Percentiles rank a stretch among this genome's conserved stretches.
phyloP scores from a whole-genome alignment of 257 asterid genomes.

The Echium plantagineum region DNA sequence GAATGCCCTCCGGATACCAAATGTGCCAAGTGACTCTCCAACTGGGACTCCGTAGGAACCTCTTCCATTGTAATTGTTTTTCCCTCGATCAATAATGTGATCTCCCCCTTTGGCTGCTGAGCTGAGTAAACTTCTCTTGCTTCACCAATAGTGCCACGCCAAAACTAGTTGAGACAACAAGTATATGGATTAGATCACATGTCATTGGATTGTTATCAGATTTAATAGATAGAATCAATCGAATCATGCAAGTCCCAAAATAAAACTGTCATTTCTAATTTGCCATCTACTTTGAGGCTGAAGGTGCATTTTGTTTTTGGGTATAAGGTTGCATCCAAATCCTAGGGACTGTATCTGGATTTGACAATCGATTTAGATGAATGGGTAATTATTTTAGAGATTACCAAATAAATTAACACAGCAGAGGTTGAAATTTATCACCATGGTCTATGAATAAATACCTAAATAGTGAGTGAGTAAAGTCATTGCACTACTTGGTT shows the following conservation, averaged over 20 bases:
- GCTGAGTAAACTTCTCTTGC: slow-evolving; percentile 55
- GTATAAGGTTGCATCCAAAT: no score
- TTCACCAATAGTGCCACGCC: slow-evolving; percentile 73
- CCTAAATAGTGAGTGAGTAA: no score
- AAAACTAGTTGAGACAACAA: slow-evolving; percentile 43
- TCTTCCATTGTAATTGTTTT: slow-evolving; percentile 28
- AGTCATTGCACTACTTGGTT: no score
- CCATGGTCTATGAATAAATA: no score
- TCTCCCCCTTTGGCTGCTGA: slow-evolving; percentile 85
- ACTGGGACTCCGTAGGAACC: slow-evolving; percentile 56
- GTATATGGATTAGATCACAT: not conserved
- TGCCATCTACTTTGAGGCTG: not conserved
- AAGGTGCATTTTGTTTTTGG: not conserved
- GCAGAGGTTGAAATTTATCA: no score
- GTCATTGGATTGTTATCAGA: not conserved
- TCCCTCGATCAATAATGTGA: slow-evolving; percentile 82
- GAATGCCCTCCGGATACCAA: slow-evolving; percentile 65
- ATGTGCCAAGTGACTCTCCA: slow-evolving; percentile 60
- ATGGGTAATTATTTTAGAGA: no score
- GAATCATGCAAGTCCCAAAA: not conserved
- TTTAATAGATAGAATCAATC: not conserved
- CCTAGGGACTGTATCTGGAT: no score
- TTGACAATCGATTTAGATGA: no score
- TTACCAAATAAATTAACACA: no score
- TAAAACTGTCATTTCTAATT: not conserved